Base-by-base conservation (phyloP, 768 basidiomycete species). In the Trametes gibbosa region DNA sequence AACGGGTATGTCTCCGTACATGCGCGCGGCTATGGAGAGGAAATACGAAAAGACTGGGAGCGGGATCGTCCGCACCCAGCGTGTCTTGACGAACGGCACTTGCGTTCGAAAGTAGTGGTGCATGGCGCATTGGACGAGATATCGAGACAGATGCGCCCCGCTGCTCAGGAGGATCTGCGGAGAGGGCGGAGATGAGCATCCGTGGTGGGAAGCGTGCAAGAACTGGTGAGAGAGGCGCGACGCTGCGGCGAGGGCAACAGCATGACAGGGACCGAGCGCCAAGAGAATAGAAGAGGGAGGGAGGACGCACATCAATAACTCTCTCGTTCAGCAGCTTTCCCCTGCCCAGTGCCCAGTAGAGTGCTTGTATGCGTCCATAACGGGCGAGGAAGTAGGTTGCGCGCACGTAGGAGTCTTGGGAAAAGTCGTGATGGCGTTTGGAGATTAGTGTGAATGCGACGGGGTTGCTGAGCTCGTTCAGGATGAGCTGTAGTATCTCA, bases 81-180 rank as follows among this genome's bases (percentile, higher is more conserved):
- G 74, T 0, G 85, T 81, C 73, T 90, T 90, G 72, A 90, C 82
- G 63, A 90, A 92, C 60, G 87, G 86, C 27, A 82, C 74, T 59
- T 83, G 82, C 2, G 86, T 83, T 61, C 85, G 81, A 70, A 89
- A 92, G 69, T 84, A 90, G 68, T 91, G 90, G 60, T 90, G 89
- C 53, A 87, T 83, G 35, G 89, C 86, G 52, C 87, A 79, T 72
- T 92, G 90, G 46, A 86, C 79, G 47, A 92, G 79, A 73, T 92
- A 92, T 48, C 90, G 82, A 62, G 89, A 91, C 61, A 91, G 71
- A 68, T 89, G 87, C 53, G 88, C 89, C 53, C 89, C 89, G 65
- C 87, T 89, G 50, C 81, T 77, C 58, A 90, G 75, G 54, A 92
- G 80, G 66, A 87, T 87, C 89, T 91, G 51, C 58, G 29, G 47